phyloP scores from a whole-genome alignment of 495 filamentous ascomycete genomes.

The Hypoxylon cercidicola region DNA sequence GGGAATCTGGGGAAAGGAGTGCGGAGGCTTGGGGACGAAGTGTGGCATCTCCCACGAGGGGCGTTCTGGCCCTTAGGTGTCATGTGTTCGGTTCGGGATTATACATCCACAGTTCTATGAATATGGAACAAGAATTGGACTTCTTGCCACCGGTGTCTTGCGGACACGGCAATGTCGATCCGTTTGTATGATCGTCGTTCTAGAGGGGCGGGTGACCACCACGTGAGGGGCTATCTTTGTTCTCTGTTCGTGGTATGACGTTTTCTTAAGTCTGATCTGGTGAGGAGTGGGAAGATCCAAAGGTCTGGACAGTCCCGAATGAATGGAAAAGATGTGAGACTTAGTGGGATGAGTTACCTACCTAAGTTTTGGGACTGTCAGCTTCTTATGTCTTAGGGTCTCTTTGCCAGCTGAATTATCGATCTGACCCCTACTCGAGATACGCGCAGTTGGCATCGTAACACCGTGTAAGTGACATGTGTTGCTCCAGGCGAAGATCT shows the following conservation, averaged over 20 bases:
- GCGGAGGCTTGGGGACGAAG: background rate
- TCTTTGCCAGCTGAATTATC: too few species aligned
- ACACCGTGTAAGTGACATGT: too few species aligned
- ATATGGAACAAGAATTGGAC: slow-evolving; percentile 1
- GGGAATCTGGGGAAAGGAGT: background rate
- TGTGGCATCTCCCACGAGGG: background rate
- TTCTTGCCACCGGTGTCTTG: slow-evolving; percentile 5
- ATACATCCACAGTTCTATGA: background rate
- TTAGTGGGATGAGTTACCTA: too few species aligned
- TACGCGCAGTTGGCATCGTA: too few species aligned
- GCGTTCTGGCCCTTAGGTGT: background rate
- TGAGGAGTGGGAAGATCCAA: slow-evolving; percentile 1
- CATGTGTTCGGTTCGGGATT: background rate
- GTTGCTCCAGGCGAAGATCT: too few species aligned
- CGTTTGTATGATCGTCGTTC: slow-evolving; percentile 19
- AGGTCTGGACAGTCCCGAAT: background rate
- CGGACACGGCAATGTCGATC: background rate
- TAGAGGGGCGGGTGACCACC: slow-evolving; percentile 19
- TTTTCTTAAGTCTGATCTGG: slow-evolving; percentile 1
- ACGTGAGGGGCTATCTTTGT: slow-evolving; percentile 15
- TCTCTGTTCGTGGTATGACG: slow-evolving; percentile 14
- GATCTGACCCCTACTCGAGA: too few species aligned
- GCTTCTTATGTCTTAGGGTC: too few species aligned
- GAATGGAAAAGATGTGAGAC: too few species aligned
- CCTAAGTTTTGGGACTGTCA: too few species aligned